Conservation (phyloP, 2,329 filamentous ascomycete species). For the Leptographium radiaticola region DNA sequence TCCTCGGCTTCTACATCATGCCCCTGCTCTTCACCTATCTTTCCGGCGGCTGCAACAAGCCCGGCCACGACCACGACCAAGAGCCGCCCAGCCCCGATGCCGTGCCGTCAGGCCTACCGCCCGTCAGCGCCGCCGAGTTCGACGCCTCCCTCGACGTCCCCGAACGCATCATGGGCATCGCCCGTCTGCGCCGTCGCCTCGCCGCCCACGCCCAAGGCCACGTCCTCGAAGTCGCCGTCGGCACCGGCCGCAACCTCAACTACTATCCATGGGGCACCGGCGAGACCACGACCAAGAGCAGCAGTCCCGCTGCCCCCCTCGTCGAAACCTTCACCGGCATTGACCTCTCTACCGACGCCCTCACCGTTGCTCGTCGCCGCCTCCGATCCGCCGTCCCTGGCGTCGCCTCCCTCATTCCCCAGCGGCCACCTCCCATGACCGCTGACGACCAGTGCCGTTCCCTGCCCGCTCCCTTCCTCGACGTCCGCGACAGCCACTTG, state of each 20-base stretch:
- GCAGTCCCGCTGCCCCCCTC: not conserved
- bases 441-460: constrained; percentile 9
- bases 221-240: constrained; percentile 50
- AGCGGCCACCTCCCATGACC: constrained; percentile 12
- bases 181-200: constrained; percentile 33
- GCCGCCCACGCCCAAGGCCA: constrained; percentile 36
- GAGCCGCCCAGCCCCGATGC: not conserved
- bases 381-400: constrained; percentile 30
- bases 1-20: constrained; percentile 12
- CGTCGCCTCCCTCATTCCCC: constrained; percentile 25
- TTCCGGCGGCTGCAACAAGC: constrained; percentile 6
- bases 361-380: constrained; percentile 41
- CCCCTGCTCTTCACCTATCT: constrained; percentile 11
- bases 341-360: constrained; percentile 47
- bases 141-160: constrained; percentile 44
- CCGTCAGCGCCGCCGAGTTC: constrained; percentile 38
- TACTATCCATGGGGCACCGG: constrained; percentile 42
- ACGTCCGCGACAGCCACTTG: constrained; percentile 11
- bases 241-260: constrained; percentile 47
- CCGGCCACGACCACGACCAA: constrained; percentile 3
- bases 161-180: constrained; percentile 45
- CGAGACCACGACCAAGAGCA: not conserved
- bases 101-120: constrained; percentile 19
- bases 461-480: constrained; percentile 21
- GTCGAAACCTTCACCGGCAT: constrained; percentile 38